Evolutionary conservation across 768 basidiomycete genomes (phyloP).

Genomic region (Trametes meyenii): DNA sequence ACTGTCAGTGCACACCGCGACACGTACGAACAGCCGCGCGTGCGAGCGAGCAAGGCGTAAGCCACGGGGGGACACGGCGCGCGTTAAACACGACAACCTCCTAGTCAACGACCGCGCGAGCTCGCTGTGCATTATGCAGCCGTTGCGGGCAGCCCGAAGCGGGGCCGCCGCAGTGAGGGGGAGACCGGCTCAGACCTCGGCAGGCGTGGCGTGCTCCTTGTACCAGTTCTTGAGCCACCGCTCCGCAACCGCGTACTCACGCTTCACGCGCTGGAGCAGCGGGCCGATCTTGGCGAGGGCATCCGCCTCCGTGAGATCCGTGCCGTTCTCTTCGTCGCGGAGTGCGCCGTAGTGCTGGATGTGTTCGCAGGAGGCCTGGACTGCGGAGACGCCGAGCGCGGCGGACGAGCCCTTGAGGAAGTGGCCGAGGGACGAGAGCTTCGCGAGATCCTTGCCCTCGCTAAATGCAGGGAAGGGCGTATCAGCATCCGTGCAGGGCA

Average conservation of each 20-base stretch:
- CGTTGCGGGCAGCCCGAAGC: not conserved
- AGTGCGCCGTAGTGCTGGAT: conserved; percentile 87
- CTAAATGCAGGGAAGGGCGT: conserved; percentile 38
- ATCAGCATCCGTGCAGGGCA: not conserved
- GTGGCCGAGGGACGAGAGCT: conserved; percentile 81
- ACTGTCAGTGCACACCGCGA: too few relatives aligned
- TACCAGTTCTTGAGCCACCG: conserved; percentile 63
- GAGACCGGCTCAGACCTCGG: conserved; percentile 12
- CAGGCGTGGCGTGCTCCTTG: conserved; percentile 33
- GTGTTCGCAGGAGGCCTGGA: conserved; percentile 84
- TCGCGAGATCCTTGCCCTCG: conserved; percentile 54
- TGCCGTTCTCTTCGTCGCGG: conserved; percentile 56
- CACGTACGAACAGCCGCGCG: not conserved
- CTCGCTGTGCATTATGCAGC: not conserved
- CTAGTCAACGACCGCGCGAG: conserved; percentile 4
- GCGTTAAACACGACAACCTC: not conserved
- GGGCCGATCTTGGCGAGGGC: conserved; percentile 60
- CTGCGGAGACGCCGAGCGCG: conserved; percentile 81
- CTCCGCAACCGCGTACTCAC: conserved; percentile 71
- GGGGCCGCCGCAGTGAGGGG: not conserved
- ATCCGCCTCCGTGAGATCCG: conserved; percentile 48
- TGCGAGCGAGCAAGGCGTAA: too few relatives aligned
- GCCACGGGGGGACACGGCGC: not conserved
- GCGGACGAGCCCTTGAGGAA: conserved; percentile 98
- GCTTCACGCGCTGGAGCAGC: conserved; percentile 60